Evolutionary conservation across 306 rosid genomes (phyloP), one percentile per base, ranked within the genome.

Genomic region (Cyamopsis tetragonoloba): DNA sequence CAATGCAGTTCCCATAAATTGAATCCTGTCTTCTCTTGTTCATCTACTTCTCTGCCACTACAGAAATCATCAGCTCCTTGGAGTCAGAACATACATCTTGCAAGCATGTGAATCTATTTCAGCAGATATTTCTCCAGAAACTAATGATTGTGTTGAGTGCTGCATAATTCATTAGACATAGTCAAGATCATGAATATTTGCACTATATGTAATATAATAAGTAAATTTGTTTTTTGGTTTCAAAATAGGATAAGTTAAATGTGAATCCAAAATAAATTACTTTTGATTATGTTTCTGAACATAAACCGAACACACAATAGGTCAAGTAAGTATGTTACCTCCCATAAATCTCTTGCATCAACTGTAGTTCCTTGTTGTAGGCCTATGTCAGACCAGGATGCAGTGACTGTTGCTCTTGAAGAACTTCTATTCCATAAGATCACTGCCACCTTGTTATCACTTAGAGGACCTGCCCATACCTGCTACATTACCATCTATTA

Each of bases 381-480:
- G 66, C 95, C 89, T 5, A 85, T 69, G 34, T 81, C 87, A 37
- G 80, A 75, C 95, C 87, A 88, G 12, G 46, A 43, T 41, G 87
- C 87, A n/a, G 79, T 80, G 1, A 85, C 43, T 13, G 58, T 77
- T 7, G 87, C 87, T 6, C 53, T 80, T 35, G 77, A 83, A 28
- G 79, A 56, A 8, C 91, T 75, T 76, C 86, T 85, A 55, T 88
- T 85, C 91, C 89, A 88, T n/a, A 88, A 32, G 17, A 88, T 24
- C 24, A 83, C 61, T 22, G 87, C 91, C 30, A 73, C 55, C 67
- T 66, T 83, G 51, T 74, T 69, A 24, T 48, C 15, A 49, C 77
- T 73, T 2, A 88, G 80, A 43, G 87, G 80, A n/a, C 87, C 95
- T 8, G 86, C 87, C 91, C 95, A 88, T 4, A 83, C 87, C 95